These are phyloP conservation scores for Trypanosoma grayi DNA, from an alignment of 208 protist species.

Conservation along the genomic window DNA sequence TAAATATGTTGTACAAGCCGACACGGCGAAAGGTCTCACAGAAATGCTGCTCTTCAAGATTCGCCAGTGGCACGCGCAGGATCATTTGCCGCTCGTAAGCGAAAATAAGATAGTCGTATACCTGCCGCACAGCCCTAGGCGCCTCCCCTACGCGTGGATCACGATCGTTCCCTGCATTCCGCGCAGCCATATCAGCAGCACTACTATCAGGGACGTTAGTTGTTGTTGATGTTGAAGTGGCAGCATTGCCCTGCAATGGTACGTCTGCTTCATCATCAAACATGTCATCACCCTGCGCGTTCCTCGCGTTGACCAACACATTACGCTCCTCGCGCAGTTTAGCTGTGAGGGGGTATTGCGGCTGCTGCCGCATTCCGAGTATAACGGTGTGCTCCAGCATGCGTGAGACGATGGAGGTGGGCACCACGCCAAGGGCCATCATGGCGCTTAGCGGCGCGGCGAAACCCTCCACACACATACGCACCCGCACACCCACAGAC, in stretches of 20 bases:
- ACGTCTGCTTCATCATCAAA: not conserved
- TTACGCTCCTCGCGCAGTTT: conserved; percentile 43
- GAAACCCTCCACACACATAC: conserved; percentile 38
- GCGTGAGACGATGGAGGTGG: conserved; percentile 21
- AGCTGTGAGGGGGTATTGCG: conserved; percentile 31
- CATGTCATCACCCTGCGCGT: not conserved
- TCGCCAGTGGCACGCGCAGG: conserved; percentile 27
- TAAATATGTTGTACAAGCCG: conserved; percentile 61
- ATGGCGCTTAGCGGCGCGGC: conserved; percentile 49
- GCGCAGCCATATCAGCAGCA: too few relatives aligned
- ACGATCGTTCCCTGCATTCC: too few relatives aligned
- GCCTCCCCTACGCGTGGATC: not conserved
- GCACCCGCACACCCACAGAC: conserved; percentile 28
- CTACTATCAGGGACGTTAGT: too few relatives aligned
- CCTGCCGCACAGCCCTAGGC: conserved; percentile 27
- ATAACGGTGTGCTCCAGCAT: conserved; percentile 71
- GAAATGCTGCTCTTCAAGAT: conserved; percentile 36
- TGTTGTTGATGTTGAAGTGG: too few relatives aligned
- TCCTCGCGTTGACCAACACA: conserved; percentile 11
- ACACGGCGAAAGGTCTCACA: conserved; percentile 25
- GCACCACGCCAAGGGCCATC: conserved; percentile 36
- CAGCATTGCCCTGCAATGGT: not conserved
- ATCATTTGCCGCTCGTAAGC: conserved; percentile 55
- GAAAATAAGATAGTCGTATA: conserved; percentile 69
- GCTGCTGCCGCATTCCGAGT: conserved; percentile 53